Percentiles rank a stretch among this genome's conserved stretches.
Evolutionary conservation across 179 eudicot genomes (phyloP).

Genomic region (Amaranthus tricolor): DNA sequence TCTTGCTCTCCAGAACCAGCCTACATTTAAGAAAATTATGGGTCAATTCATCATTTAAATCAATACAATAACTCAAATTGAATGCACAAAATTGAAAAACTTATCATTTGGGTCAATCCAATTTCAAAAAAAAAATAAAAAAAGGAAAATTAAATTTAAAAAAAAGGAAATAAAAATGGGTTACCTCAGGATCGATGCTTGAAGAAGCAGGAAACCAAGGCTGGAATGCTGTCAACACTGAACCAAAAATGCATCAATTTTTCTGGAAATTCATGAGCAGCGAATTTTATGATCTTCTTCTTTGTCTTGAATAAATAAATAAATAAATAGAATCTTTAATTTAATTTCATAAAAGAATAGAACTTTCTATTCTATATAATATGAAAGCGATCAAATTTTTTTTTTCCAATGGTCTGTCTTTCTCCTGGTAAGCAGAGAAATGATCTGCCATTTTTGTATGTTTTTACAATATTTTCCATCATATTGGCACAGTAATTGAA

Average conservation of each 20-base stretch:
- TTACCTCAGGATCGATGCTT: constrained; percentile 66
- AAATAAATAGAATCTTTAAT: not conserved
- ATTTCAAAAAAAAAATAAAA: not conserved
- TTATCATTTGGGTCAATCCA: constrained; percentile 9
- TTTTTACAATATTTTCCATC: constrained; percentile 7
- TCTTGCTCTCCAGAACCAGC: constrained; percentile 50
- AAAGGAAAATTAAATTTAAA: not conserved
- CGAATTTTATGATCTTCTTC: constrained; percentile 30
- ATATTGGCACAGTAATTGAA: no score
- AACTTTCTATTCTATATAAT: not conserved
- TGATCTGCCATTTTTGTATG: not conserved
- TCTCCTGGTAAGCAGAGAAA: not conserved
- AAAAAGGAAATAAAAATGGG: not conserved
- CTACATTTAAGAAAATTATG: constrained; percentile 30
- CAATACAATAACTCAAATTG: not conserved
- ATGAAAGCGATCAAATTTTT: not conserved
- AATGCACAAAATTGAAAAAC: not conserved
- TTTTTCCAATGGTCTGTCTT: constrained; percentile 13
- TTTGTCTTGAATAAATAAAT: not conserved
- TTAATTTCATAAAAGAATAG: not conserved
- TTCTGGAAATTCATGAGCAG: constrained; percentile 21
- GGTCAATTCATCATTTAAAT: not conserved
- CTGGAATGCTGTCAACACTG: constrained; percentile 47
- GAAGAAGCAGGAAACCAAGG: constrained; percentile 58
- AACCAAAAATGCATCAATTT: constrained; percentile 33